These are phyloP conservation scores for Penstemon newberryi DNA, from an alignment of 257 asterid species.

Conservation along the genomic window DNA sequence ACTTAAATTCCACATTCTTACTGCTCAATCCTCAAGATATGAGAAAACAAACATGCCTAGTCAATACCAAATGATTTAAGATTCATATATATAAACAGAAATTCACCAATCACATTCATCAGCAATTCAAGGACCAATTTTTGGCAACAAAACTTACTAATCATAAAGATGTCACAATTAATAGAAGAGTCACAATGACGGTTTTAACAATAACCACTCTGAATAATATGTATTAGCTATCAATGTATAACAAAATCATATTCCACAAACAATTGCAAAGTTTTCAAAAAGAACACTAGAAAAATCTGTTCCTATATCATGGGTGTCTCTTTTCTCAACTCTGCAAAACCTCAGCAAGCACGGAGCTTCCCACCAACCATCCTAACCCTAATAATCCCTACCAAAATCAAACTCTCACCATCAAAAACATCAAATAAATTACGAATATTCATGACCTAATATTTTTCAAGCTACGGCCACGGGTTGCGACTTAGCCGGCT, in stretches of 20 bases:
- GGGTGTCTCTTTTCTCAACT: not conserved
- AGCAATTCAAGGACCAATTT: not conserved
- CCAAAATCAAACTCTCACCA: constrained; percentile 14
- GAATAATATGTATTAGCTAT: not conserved
- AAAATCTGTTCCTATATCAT: not conserved
- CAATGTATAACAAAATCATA: constrained; percentile 1
- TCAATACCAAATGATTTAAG: too few species aligned
- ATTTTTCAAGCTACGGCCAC: constrained; percentile 67
- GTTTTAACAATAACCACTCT: too few species aligned
- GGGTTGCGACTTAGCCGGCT: constrained; percentile 59
- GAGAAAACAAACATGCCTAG: too few species aligned
- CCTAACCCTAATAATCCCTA: constrained; percentile 17
- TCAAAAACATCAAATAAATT: not conserved
- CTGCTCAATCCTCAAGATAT: too few species aligned
- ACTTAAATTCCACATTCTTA: too few species aligned
- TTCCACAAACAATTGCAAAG: too few species aligned
- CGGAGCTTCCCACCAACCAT: constrained; percentile 17
- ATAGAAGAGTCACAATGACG: too few species aligned
- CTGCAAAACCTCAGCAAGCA: not conserved
- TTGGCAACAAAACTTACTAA: not conserved
- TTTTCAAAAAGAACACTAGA: too few species aligned
- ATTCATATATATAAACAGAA: not conserved
- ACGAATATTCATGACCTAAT: constrained; percentile 22
- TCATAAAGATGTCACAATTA: not conserved
- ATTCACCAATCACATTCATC: not conserved